phyloP scores from a whole-genome alignment of 805 yeast genomes.

The Candida berthetii region DNA sequence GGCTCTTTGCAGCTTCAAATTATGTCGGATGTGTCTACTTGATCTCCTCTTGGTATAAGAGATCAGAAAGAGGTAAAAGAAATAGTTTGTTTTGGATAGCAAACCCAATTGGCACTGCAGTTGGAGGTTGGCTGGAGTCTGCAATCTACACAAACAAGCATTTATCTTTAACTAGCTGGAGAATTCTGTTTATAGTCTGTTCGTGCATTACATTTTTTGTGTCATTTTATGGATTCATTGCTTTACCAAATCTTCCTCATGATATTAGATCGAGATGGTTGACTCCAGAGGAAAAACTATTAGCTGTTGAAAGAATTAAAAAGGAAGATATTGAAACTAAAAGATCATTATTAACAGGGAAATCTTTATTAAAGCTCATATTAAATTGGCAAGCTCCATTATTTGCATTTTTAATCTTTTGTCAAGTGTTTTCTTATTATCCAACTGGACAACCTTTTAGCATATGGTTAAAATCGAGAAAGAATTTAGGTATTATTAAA shows the following conservation, averaged over 20 bases:
- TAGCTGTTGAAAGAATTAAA: constrained; percentile 5
- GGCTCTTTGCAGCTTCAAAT: constrained; percentile 36
- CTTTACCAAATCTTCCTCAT: constrained; percentile 31
- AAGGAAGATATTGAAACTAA: neutral
- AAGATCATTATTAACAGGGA: neutral
- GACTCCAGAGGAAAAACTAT: constrained; percentile 18
- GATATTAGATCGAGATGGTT: constrained; percentile 16
- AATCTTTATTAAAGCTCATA: neutral
- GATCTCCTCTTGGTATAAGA: constrained; percentile 34
- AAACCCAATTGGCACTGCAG: constrained; percentile 33
- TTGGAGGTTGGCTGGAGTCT: constrained; percentile 36
- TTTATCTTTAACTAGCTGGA: constrained; percentile 40
- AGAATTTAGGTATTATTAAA: constrained; percentile 4
- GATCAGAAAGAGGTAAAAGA: constrained; percentile 35
- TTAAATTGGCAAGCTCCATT: constrained; percentile 1
- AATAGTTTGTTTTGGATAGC: constrained; percentile 34
- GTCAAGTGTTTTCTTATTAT: neutral
- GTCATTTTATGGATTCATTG: constrained; percentile 32
- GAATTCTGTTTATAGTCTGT: constrained; percentile 39
- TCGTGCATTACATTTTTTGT: constrained; percentile 36
- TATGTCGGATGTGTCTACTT: constrained; percentile 35
- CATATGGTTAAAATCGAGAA: constrained; percentile 1
- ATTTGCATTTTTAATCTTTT: neutral
- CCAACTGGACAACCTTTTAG: neutral
- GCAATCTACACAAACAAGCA: constrained; percentile 34